Evolutionary conservation across 306 rosid species (phyloP), one percentile per base, ranked within the genome.

Genomic region (Coriaria nepalensis): DNA sequence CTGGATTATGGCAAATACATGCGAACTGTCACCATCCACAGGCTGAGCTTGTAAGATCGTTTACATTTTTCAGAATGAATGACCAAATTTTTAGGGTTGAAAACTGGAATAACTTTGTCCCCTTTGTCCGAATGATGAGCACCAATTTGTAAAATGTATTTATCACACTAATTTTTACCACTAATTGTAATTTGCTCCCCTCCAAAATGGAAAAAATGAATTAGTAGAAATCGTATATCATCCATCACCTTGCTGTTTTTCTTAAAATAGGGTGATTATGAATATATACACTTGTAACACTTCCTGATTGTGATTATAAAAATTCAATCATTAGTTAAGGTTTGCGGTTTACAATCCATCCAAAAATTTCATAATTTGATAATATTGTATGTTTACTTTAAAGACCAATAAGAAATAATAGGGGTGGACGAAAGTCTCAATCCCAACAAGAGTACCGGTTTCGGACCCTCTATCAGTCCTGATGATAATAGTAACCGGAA

Each of bases 31-130:
- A 49, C 49, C 62, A 58, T 53, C 68, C 69, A 38, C 53, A 35
- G 60, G 53, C 66, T 2, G 64, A 57, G 10, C 53, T 7, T 12
- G 47, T 69, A 49, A 69, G 51, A 57, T 63, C 74, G 43, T 64
- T 69, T 48, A 69, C 52, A 4, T 69, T 43, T 59, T 69, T 59
- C 56, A 32, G 67, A 56, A 59, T 59, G 70, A 69, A 50, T 33
- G 60, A 44, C 7, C 32, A 59, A 38, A 47, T 59, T 42, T 69
- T 64, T 59, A 50, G 63, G 49, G 56, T 46, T 9, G 70, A 69
- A 35, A 69, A 69, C 40, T 64, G 63, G 75, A 59, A 15, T 15
- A 69, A 59, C 56, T 69, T 69, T 1, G 63, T 69, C 34, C 75
- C 67, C 13, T 69, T 59, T 13, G 65, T 63, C 35, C 49, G 5